Conservation (phyloP, 345 rosid species). For the Citrus medica region DNA sequence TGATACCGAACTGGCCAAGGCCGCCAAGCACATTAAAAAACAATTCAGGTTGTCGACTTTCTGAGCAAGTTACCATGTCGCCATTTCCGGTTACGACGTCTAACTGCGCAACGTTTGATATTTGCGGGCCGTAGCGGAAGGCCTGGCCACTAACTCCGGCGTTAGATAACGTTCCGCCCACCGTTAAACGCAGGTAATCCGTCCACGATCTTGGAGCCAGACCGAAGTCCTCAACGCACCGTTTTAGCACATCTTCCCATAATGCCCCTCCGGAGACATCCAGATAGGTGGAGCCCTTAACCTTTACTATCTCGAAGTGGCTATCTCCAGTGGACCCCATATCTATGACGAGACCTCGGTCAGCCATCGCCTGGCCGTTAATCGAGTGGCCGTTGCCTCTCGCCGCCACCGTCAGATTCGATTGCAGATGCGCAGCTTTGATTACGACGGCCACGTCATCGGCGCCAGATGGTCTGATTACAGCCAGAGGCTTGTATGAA, state of each 20-base stretch:
- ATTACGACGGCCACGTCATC: slow-evolving; percentile 66
- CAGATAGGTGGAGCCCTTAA: slow-evolving; percentile 25
- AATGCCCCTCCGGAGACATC: slow-evolving; percentile 92
- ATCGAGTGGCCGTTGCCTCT: slow-evolving; percentile 97
- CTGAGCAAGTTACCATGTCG: slow-evolving; percentile 53
- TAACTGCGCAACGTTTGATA: slow-evolving; percentile 79
- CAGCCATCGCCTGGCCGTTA: slow-evolving; percentile 97
- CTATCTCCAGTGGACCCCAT: slow-evolving; percentile 61
- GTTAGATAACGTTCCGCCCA: slow-evolving; percentile 91
- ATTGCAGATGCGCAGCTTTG: slow-evolving; percentile 42
- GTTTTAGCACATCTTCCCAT: slow-evolving; percentile 80
- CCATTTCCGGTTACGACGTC: slow-evolving; percentile 91
- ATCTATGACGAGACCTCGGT: slow-evolving; percentile 72
- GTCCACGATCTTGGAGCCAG: slow-evolving; percentile 94
- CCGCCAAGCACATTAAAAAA: slow-evolving; percentile 82
- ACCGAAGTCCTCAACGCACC: slow-evolving; percentile 52
- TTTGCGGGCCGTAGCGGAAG: slow-evolving; percentile 89
- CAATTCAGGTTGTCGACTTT: slow-evolving; percentile 51
- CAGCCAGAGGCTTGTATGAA: slow-evolving; percentile 51
- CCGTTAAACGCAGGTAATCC: slow-evolving; percentile 80
- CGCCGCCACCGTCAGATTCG: slow-evolving; percentile 81
- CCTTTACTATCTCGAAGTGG: slow-evolving; percentile 31
- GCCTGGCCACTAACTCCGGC: slow-evolving; percentile 97
- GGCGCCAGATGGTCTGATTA: slow-evolving; percentile 53
- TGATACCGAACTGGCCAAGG: slow-evolving; percentile 91